These are phyloP conservation scores for Fraxinus anomala DNA, from an alignment of 257 asterid genomes.

Conservation along the genomic window DNA sequence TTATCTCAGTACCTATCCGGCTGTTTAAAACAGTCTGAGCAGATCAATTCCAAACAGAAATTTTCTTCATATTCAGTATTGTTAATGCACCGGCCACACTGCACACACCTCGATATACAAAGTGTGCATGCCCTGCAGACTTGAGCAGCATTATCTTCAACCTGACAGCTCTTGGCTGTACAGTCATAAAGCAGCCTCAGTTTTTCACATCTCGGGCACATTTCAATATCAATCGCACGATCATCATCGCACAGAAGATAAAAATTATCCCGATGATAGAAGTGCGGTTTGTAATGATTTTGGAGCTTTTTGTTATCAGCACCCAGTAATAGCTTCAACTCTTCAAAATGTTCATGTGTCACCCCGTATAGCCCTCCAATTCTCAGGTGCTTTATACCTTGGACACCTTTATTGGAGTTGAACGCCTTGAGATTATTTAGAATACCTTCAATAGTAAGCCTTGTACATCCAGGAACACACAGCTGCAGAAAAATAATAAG, in stretches of 20 bases:
- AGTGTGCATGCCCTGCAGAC: slow-evolving; percentile 72
- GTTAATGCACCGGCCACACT: slow-evolving; percentile 73
- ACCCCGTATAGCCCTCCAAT: slow-evolving; percentile 71
- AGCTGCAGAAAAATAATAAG: slow-evolving; percentile 49
- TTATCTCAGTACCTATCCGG: slow-evolving; percentile 27
- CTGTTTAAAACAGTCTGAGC: slow-evolving; percentile 58
- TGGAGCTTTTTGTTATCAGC: slow-evolving; percentile 26
- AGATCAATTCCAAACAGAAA: slow-evolving; percentile 64
- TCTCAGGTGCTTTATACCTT: slow-evolving; percentile 62
- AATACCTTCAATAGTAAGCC: slow-evolving; percentile 65
- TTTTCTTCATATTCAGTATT: slow-evolving; percentile 70
- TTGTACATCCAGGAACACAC: slow-evolving; percentile 81
- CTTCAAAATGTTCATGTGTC: slow-evolving; percentile 53
- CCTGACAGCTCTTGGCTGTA: slow-evolving; percentile 67
- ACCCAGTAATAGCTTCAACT: slow-evolving; percentile 54
- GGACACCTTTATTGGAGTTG: slow-evolving; percentile 41
- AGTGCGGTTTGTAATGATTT: slow-evolving; percentile 50
- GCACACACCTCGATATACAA: slow-evolving; percentile 69
- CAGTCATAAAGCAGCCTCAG: slow-evolving; percentile 77
- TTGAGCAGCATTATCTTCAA: slow-evolving; percentile 39
- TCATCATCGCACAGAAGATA: slow-evolving; percentile 68
- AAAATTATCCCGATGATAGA: slow-evolving; percentile 52
- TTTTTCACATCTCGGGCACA: slow-evolving; percentile 72
- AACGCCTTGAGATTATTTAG: slow-evolving; percentile 50
- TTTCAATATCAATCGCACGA: slow-evolving; percentile 71